phyloP scores from a whole-genome alignment of 2,329 filamentous ascomycete species.

The Grosmannia penicillata region DNA sequence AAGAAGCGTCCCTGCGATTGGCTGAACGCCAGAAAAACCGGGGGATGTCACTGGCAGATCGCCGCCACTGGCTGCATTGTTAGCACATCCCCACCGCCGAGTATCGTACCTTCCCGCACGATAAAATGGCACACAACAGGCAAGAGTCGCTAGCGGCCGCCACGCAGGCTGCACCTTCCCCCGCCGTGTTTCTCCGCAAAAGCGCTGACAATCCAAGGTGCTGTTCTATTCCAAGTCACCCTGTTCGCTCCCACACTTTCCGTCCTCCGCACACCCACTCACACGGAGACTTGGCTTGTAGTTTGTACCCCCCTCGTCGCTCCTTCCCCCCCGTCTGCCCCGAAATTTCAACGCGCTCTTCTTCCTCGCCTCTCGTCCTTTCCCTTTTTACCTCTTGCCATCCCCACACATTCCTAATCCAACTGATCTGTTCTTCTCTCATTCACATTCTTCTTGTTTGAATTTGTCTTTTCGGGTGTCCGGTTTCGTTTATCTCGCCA shows the following conservation, averaged over 20 bases:
- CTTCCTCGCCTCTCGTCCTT: neutral
- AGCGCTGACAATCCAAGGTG: neutral
- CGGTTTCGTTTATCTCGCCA: neutral
- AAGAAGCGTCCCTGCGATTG: too few relatives aligned
- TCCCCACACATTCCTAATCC: constrained; percentile 10
- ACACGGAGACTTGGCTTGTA: neutral
- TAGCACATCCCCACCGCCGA: too few relatives aligned
- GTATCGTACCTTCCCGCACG: too few relatives aligned
- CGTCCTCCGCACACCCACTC: constrained; percentile 1
- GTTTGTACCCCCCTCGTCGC: neutral
- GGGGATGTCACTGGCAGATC: too few relatives aligned
- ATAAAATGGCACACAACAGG: neutral
- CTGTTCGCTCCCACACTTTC: constrained; percentile 1
- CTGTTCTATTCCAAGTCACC: neutral
- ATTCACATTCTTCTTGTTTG: neutral
- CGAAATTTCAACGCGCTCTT: constrained; percentile 1
- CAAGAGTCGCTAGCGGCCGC: constrained; percentile 1
- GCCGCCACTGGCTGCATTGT: too few relatives aligned
- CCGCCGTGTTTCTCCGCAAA: constrained; percentile 9
- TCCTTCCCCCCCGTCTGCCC: neutral
- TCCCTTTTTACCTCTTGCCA: constrained; percentile 8
- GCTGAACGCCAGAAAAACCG: too few relatives aligned
- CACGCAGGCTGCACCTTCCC: neutral
- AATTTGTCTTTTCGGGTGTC: neutral
- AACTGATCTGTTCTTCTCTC: constrained; percentile 4